Base-by-base conservation (phyloP, 768 basidiomycete species). In the Cytidiella melzeri region DNA sequence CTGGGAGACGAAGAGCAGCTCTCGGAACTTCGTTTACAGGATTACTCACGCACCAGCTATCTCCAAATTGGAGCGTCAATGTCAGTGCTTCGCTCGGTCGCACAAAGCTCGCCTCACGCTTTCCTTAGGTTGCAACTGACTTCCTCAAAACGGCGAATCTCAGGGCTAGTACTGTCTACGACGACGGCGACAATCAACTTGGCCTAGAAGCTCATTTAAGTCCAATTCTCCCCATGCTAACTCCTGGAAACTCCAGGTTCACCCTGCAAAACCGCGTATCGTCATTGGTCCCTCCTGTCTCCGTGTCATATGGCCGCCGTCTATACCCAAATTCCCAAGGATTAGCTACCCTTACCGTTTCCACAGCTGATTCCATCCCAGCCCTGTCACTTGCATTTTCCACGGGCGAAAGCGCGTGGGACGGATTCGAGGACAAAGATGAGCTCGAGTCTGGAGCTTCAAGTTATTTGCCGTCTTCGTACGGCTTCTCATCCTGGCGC, bases 41-140 rank as follows among this genome's bases (percentile, higher is more conserved):
- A 88, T 88, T 2, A 64, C 93, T 42, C 78, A 76, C 30, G 49
- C 84, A 92, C 64, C 86, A 89, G 57, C 81, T 80, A 59, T 87
- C 87, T 24, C 85, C 87, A 12, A 76, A 79, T 36, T 55, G 75
- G 28, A 69, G 62, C 55, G 61, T 72, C 20, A 68, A 74, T 61
- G 71, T 71, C 5, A 3, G 60, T 43, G 47, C 20, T 34, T 19
- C 55, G 30, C 53, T 53, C 27, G n/a, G 30, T 7, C 30, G 15
- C 15, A 15, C 30, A 34, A 7, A 34, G 30, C 15, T 15, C 19
- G 34, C 18, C 13, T n/a, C 65, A 9, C 45, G 26, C 6, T 46
- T 6, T 24, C 13, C 23, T 28, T 34, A 34, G 52, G 52, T 47
- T 10, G 43, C 47, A 54, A 79, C 50, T 58, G 73, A 26, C 64